Evolutionary conservation across 2,329 filamentous ascomycete genomes (phyloP).

Genomic region (Sporothrix brunneoviolacea): DNA sequence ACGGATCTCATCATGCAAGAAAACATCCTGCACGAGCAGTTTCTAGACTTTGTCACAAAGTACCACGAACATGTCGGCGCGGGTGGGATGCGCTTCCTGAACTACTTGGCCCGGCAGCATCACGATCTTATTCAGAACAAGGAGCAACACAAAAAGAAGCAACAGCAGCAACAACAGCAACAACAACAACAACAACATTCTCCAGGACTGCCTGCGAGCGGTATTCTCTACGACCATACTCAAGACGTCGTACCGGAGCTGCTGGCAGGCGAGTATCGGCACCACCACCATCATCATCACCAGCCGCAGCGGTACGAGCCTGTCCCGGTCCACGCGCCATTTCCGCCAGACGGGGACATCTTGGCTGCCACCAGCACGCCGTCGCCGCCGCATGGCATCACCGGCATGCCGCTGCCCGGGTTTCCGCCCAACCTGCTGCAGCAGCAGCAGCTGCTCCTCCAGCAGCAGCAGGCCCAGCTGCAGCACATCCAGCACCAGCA

Average conservation of each 20-base stretch:
- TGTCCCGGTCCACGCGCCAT: no score
- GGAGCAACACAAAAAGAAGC: background rate
- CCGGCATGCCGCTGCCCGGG: background rate
- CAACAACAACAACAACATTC: background rate
- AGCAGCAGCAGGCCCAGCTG: background rate
- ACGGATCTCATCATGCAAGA: background rate
- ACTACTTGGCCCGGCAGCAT: background rate
- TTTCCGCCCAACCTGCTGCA: background rate
- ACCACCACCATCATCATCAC: no score
- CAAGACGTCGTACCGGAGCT: background rate
- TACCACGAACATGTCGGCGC: slow-evolving; percentile 3
- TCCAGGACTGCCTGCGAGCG: background rate
- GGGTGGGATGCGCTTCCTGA: background rate
- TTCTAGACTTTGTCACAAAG: background rate
- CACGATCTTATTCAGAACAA: background rate
- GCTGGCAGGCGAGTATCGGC: background rate
- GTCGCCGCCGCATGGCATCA: background rate
- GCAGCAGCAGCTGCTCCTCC: background rate
- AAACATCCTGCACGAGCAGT: background rate
- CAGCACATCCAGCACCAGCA: slow-evolving; percentile 1
- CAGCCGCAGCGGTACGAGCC: no score
- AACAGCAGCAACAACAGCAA: background rate
- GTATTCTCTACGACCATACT: background rate
- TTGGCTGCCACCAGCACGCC: background rate
- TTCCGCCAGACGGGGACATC: no score